Base-by-base conservation (phyloP, 1,284 basidiomycete genomes). In the Erythrobasidium hasegawianum region DNA sequence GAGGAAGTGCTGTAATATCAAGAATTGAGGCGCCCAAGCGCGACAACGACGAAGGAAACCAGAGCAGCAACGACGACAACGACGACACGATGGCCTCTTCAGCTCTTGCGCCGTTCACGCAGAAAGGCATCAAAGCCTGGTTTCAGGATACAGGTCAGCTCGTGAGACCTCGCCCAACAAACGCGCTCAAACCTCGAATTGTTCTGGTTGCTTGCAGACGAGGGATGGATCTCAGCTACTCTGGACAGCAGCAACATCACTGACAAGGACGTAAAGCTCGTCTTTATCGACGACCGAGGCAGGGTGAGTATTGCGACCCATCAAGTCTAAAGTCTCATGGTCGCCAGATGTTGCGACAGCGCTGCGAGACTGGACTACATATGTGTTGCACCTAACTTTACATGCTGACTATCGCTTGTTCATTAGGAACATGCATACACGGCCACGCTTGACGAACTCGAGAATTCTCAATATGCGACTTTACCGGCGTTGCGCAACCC, bases 401-500 rank as follows among this genome's bases (percentile, higher is more conserved):
- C n/a, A n/a, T n/a, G n/a, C n/a, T 47, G 16, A 14, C n/a, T n/a
- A n/a, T n/a, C n/a, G n/a, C n/a, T n/a, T n/a, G n/a, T n/a, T 22
- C 10, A 18, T 55, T 13, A 65, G 62, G 47, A 55, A 5, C 45
- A 53, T 39, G 57, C 47, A 14, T 65, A 57, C 47, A 52, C 62
- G 16, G 14, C 62, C 14, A 65, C 27, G 38, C 27, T 86, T 73
- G 85, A 84, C 58, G 85, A 85, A 74, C 83, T 85, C 71, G 82
- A 83, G 56, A 49, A 69, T 55, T 7, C 29, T 68, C 14, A 60
- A 7, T 73, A 74, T 14, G 73, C 75, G 40, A 70, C 76, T 57
- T 83, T 97, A 20, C 96, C 96, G 52, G 95, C 94, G 50, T 81
- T 99, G 73, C 88, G 95, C 72, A 98, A 98, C 78, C 96, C 96